phyloP scores from a whole-genome alignment of 2,329 filamentous ascomycete genomes.

The Cladobotryum protrusum region DNA sequence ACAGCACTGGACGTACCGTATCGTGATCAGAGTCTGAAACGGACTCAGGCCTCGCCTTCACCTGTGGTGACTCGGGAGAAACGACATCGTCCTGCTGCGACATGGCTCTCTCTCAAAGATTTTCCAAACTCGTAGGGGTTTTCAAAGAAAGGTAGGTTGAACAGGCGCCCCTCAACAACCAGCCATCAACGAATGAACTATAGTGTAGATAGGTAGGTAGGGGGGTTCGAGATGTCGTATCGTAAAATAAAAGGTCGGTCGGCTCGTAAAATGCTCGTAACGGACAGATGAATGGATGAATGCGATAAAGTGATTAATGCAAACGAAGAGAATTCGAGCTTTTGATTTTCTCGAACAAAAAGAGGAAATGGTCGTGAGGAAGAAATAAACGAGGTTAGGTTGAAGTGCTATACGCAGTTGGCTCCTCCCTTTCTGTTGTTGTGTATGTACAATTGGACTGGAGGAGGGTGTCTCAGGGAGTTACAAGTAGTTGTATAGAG shows the following conservation, averaged over 20 bases:
- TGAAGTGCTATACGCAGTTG: too few relatives aligned
- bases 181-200: slow-evolving; percentile 4
- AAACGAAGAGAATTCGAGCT: too few relatives aligned
- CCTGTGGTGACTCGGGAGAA: slow-evolving; percentile 17
- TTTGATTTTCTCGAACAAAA: too few relatives aligned
- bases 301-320: neutral
- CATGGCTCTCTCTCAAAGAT: slow-evolving; percentile 22
- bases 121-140: neutral
- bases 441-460: too few relatives aligned
- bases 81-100: slow-evolving; percentile 27
- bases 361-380: too few relatives aligned
- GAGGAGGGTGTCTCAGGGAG: too few relatives aligned
- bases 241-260: neutral
- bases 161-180: slow-evolving; percentile 4
- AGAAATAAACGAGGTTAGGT: too few relatives aligned
- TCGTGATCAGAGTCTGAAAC: slow-evolving; percentile 23
- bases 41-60: slow-evolving; percentile 24
- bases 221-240: neutral
- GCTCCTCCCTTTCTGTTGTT: too few relatives aligned
- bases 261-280: neutral
- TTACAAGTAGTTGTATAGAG: too few relatives aligned
- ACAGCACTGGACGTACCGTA: slow-evolving; percentile 21
- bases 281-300: neutral
- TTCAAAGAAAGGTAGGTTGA: slow-evolving; percentile 2
- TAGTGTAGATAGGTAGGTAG: neutral